Conservation (phyloP, 768 basidiomycete species). For the Galerina sulciceps region DNA sequence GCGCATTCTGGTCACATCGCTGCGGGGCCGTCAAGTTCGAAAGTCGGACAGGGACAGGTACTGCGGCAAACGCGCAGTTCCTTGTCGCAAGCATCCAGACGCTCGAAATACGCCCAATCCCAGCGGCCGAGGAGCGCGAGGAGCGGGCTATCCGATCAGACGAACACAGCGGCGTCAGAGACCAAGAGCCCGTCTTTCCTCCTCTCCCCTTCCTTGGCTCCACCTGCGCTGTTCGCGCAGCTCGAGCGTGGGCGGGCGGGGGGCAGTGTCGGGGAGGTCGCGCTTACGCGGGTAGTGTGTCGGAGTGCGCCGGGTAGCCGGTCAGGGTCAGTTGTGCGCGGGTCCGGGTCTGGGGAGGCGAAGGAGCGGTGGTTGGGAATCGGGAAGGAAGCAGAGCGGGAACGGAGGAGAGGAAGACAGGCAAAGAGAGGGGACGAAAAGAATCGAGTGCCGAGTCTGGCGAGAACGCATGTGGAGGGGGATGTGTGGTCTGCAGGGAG, state of each 20-base stretch:
- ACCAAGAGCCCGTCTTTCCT: not conserved
- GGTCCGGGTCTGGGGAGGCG: constrained; percentile 21
- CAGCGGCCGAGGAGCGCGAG: constrained; percentile 15
- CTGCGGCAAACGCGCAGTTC: constrained; percentile 44
- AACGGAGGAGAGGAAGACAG: constrained; percentile 30
- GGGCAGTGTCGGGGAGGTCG: constrained; percentile 45
- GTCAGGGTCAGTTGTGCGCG: constrained; percentile 47
- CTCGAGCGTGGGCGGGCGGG: constrained; percentile 39
- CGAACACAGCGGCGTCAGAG: constrained; percentile 27
- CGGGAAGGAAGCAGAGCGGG: constrained; percentile 31
- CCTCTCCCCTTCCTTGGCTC: constrained; percentile 21
- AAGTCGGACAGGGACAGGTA: constrained; percentile 1
- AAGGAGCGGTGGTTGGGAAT: constrained; percentile 20
- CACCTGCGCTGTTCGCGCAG: constrained; percentile 41
- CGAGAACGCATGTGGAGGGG: constrained; percentile 63
- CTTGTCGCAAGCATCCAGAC: constrained; percentile 36
- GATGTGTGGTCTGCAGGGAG: constrained; percentile 50
- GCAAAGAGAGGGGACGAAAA: constrained; percentile 32
- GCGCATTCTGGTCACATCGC: not conserved
- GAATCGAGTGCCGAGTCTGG: constrained; percentile 59
- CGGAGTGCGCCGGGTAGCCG: constrained; percentile 73
- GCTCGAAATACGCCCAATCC: constrained; percentile 15
- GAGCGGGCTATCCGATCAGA: constrained; percentile 39
- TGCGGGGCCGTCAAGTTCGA: no score
- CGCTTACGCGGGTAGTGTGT: constrained; percentile 63